Conservation (phyloP, 805 yeast genomes). For the Zygoascus biomembranicola region DNA sequence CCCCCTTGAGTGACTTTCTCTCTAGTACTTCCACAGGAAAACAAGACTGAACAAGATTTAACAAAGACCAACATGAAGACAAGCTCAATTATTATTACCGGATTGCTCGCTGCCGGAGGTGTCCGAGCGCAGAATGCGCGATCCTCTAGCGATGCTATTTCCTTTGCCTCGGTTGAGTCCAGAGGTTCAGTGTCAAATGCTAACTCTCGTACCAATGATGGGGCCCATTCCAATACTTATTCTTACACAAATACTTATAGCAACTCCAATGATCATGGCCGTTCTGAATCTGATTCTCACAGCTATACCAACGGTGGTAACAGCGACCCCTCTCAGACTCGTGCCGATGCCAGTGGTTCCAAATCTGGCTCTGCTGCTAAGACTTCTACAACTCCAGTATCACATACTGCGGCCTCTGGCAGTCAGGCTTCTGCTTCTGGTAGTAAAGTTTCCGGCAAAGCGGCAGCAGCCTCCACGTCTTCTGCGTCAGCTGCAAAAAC, state of each 20-base stretch:
- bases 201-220: no score
- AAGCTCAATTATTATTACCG: background rate
- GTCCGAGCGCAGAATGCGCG: background rate
- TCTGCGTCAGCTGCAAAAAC: background rate
- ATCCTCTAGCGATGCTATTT: background rate
- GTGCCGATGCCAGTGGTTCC: no score
- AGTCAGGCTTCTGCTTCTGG: background rate
- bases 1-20: no score
- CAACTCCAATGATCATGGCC: no score
- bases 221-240: no score
- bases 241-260: no score
- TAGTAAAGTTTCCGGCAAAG: background rate
- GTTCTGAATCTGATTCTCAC: no score
- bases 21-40: no score
- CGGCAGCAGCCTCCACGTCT: background rate
- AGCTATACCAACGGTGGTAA: no score
- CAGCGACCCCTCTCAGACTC: no score
- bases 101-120: background rate
- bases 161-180: background rate
- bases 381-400: background rate
- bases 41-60: no score
- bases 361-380: background rate
- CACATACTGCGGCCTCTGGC: background rate
- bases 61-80: background rate
- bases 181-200: no score